Evolutionary conservation across 345 rosid genomes (phyloP), one percentile per base, ranked within the genome.

Genomic region (Eucalyptus marginata): DNA sequence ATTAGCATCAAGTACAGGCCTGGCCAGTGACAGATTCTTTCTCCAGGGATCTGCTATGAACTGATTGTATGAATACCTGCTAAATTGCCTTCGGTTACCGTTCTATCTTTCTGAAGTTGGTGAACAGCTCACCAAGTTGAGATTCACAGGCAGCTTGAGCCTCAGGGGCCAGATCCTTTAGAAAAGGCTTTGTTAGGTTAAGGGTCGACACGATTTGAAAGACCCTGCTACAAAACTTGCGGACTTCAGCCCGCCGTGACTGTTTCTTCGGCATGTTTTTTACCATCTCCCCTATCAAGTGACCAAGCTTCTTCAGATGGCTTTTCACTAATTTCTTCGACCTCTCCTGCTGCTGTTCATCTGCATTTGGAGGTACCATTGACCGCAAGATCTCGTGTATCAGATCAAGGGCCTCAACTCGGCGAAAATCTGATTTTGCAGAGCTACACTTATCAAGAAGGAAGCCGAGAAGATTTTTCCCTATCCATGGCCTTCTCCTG

Each of bases 401-500:
- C 91, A 96, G 64, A 87, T 96, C 99, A 85, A 97, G 98, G 54
- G 97, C 93, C 90, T 97, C 98, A 58, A 96, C 94, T 86, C 94
- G 93, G n/a, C 99, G 96, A 84, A 93, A 98, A 54, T 94, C 99
- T 22, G 94, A 93, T 89, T 94, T 96, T 49, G 96, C 92, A 87
- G 83, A 81, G 86, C 91, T 92, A 86, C 96, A 94, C 52, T 94
- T 96, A 87, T 96, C 98, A 88, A 97, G 36, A 90, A 98, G 89
- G 89, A 94, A 95, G 40, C 94, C 93, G 17, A 96, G 93, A 51
- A 95, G 94, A 84, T 89, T 92, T 64, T 91, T 93, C 64, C 95
- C 97, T 54, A 97, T 93, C 97, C 97, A 94, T 49, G 96, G 96
- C 90, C 94, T 92, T 92, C 99, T 96, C 86, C 92, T 93, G 89